Evolutionary conservation across 768 basidiomycete species (phyloP).

Genomic region (Infundibulicybe gibba): DNA sequence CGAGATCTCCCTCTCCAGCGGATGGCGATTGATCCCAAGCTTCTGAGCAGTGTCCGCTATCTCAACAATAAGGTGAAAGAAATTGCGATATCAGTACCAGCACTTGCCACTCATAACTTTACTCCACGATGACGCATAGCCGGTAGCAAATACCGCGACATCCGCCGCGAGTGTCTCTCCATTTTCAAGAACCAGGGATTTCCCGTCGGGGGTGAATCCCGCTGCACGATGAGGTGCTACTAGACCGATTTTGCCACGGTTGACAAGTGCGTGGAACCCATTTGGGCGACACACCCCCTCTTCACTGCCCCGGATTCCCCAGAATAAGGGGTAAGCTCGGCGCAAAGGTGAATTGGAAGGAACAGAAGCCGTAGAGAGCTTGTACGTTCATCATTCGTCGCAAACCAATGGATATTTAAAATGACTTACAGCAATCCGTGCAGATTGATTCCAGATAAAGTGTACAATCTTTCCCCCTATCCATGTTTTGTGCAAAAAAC

Average conservation of each 20-base stretch:
- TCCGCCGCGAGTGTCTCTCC: background rate
- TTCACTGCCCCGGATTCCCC: background rate
- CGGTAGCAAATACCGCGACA: background rate
- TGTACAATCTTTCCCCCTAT: background rate
- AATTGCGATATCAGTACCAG: background rate
- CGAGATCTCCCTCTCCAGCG: background rate
- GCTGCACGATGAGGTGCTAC: background rate
- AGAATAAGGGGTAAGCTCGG: background rate
- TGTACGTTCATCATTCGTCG: too few relatives aligned
- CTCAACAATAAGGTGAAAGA: background rate
- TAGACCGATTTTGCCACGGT: background rate
- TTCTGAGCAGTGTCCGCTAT: background rate
- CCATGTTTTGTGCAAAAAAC: background rate
- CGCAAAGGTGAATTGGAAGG: background rate
- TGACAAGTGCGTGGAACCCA: background rate
- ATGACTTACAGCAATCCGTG: too few relatives aligned
- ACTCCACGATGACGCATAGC: background rate
- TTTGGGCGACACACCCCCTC: background rate
- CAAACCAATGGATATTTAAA: too few relatives aligned
- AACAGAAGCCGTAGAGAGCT: too few relatives aligned
- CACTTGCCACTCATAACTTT: background rate
- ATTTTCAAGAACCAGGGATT: background rate
- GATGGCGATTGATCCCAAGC: background rate
- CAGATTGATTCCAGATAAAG: background rate
- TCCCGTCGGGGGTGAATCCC: background rate